These are phyloP conservation scores for Vigna angularis DNA, from an alignment of 306 rosid genomes.

Conservation along the genomic window DNA sequence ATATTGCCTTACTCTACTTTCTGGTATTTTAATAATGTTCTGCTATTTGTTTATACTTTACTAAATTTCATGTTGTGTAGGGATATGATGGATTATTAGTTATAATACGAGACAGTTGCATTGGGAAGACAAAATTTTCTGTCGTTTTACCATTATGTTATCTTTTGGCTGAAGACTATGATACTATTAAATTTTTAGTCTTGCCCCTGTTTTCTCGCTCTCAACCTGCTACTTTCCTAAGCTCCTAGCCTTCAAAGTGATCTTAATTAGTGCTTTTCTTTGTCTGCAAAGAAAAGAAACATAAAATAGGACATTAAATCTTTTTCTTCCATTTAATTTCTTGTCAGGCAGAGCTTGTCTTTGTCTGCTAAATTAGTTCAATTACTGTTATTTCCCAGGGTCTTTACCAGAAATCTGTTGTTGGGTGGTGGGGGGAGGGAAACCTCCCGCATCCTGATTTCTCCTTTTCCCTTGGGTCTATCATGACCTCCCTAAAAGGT, in stretches of 20 bases:
- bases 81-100: constrained; percentile 22
- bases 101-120: constrained; percentile 25
- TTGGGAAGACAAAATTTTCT: constrained; percentile 7
- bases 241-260: constrained; percentile 20
- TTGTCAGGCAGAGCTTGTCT: neutral
- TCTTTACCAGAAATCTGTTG: neutral
- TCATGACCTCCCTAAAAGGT: neutral
- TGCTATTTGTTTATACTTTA: constrained; percentile 7
- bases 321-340: constrained; percentile 16
- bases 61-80: constrained; percentile 21
- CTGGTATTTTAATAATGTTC: neutral
- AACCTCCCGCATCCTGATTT: neutral
- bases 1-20: constrained; percentile 27
- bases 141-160: constrained; percentile 31
- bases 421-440: neutral
- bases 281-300: constrained; percentile 26
- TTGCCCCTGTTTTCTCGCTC: neutral
- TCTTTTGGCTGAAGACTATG: neutral
- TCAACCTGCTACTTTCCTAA: neutral
- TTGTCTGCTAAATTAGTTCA: constrained; percentile 1
- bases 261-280: constrained; percentile 18
- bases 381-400: constrained; percentile 3
- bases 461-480: neutral
- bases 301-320: constrained; percentile 17
- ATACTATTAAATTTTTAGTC: constrained; percentile 13